phyloP scores from a whole-genome alignment of 1,284 basidiomycete species.

The Vanrija sp. region DNA sequence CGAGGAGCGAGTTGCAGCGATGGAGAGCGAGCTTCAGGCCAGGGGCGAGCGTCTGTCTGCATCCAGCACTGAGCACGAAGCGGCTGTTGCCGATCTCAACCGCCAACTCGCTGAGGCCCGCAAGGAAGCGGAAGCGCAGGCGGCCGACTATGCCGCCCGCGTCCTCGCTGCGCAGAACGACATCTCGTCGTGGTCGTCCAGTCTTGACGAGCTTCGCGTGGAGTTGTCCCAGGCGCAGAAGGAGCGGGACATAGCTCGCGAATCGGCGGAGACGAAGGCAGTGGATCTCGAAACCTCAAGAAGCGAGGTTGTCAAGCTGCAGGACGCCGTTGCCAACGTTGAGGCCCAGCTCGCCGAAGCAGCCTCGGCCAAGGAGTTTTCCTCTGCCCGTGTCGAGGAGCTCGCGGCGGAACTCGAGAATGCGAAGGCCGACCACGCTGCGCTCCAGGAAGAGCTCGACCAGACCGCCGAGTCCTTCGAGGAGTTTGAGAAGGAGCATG shows the following conservation, averaged over 20 bases:
- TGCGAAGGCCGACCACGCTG: background rate
- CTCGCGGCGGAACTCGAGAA: background rate
- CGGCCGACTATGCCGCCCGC: background rate
- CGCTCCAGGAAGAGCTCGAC: conserved; percentile 53
- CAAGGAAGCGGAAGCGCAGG: background rate
- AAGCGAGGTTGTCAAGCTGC: background rate
- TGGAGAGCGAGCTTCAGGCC: conserved; percentile 5
- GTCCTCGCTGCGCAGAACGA: background rate
- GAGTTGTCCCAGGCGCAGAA: too few relatives aligned
- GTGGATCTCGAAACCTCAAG: background rate
- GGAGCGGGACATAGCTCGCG: too few relatives aligned
- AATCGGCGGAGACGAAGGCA: too few relatives aligned
- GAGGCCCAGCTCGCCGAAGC: background rate
- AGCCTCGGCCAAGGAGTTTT: background rate
- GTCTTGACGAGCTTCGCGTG: too few relatives aligned
- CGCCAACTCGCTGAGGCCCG: too few relatives aligned
- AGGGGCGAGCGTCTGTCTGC: too few relatives aligned
- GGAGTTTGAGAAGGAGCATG: background rate
- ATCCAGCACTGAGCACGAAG: too few relatives aligned
- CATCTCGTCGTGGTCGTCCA: too few relatives aligned
- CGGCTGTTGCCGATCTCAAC: too few relatives aligned
- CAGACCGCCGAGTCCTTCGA: background rate
- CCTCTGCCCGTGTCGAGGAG: background rate
- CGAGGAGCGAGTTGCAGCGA: conserved; percentile 31
- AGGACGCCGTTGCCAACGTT: background rate